Evolutionary conservation across 371 early-diverging fungal species (phyloP).

Genomic region (Rhizopus arrhizus): DNA sequence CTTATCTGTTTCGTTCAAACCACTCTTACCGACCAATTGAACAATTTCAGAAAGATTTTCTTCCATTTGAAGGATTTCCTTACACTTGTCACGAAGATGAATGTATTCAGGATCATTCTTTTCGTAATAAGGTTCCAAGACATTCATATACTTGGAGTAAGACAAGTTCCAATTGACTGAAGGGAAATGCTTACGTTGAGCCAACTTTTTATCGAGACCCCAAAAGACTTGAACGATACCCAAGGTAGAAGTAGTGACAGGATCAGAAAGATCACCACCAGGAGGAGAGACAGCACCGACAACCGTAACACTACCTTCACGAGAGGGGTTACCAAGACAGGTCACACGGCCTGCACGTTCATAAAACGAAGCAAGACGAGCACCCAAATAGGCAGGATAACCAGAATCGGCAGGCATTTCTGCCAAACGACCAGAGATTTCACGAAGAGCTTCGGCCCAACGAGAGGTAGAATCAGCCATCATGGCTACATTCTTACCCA

Average conservation of each 20-base stretch:
- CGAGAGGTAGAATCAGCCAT: slow-evolving; percentile 99
- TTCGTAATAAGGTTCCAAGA: slow-evolving; percentile 97
- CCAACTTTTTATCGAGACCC: slow-evolving; percentile 99
- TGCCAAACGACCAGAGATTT: slow-evolving; percentile 99
- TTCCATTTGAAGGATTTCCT: slow-evolving; percentile 99
- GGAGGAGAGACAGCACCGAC: slow-evolving; percentile 99
- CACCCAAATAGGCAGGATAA: slow-evolving; percentile 99
- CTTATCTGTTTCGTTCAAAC: slow-evolving; percentile 98
- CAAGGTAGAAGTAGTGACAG: slow-evolving; percentile 98
- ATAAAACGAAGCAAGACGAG: slow-evolving; percentile 99
- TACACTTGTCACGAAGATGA: slow-evolving; percentile 88
- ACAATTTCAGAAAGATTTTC: slow-evolving; percentile 99
- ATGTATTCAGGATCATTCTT: slow-evolving; percentile 93
- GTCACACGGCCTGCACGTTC: slow-evolving; percentile 99
- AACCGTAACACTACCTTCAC: slow-evolving; percentile 97
- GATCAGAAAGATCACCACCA: slow-evolving; percentile 99
- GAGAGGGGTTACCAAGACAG: slow-evolving; percentile 94
- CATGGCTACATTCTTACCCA: slow-evolving; percentile 99
- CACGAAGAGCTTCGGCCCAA: slow-evolving; percentile 99
- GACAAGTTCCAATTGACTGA: slow-evolving; percentile 99
- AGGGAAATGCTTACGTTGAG: slow-evolving; percentile 99
- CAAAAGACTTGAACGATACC: slow-evolving; percentile 99
- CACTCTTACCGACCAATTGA: slow-evolving; percentile 99
- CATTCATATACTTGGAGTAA: slow-evolving; percentile 99
- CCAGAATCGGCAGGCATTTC: slow-evolving; percentile 99